phyloP scores from a whole-genome alignment of 805 yeast genomes.

The Komagataella phaffii region DNA sequence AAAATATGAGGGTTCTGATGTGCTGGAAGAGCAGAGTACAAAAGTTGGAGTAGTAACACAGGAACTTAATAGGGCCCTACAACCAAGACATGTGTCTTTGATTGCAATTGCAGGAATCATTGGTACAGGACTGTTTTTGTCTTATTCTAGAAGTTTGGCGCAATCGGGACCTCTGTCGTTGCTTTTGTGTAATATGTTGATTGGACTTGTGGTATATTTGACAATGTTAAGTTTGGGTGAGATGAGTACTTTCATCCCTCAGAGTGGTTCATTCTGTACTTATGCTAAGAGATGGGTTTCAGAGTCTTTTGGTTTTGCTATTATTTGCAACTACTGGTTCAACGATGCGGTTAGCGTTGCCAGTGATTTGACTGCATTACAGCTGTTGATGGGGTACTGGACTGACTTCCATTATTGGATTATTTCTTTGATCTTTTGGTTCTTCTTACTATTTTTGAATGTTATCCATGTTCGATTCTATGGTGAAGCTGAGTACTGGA shows the following conservation, averaged over 20 bases:
- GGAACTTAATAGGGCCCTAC: conserved; percentile 11
- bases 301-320: conserved; percentile 37
- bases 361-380: conserved; percentile 32
- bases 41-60: conserved; percentile 8
- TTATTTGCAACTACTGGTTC: conserved; percentile 35
- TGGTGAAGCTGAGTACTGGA: conserved; percentile 53
- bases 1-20: not conserved
- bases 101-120: conserved; percentile 32
- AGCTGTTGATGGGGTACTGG: conserved; percentile 33
- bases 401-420: conserved; percentile 35
- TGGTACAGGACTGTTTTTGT: conserved; percentile 43
- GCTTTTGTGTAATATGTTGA: conserved; percentile 31
- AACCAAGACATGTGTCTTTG: conserved; percentile 29
- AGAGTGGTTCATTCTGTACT: conserved; percentile 39
- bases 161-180: conserved; percentile 40
- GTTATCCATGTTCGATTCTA: conserved; percentile 42
- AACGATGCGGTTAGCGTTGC: conserved; percentile 37
- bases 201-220: conserved; percentile 36
- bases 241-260: conserved; percentile 41
- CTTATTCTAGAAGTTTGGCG: conserved; percentile 35
- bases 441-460: conserved; percentile 26
- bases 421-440: conserved; percentile 40
- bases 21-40: not conserved
- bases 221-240: conserved; percentile 44
- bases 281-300: conserved; percentile 36